These are phyloP conservation scores for Hypomyces rosellus DNA, from an alignment of 2,329 filamentous ascomycete genomes.

Conservation along the genomic window DNA sequence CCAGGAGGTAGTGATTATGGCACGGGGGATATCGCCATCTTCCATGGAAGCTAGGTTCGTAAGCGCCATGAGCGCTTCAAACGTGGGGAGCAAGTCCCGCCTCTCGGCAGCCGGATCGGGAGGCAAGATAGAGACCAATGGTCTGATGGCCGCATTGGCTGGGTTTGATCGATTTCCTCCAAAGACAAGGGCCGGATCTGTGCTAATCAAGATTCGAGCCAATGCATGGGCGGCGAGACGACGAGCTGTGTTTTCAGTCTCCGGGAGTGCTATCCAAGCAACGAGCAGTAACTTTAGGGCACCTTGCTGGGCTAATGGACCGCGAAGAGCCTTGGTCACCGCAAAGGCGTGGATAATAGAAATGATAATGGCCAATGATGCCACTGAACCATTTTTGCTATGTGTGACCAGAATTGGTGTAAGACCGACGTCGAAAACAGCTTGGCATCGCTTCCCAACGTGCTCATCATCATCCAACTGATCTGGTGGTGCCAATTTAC, in stretches of 20 bases:
- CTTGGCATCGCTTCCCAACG: conserved; percentile 68
- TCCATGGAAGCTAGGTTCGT: conserved; percentile 88
- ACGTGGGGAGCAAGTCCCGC: conserved; percentile 77
- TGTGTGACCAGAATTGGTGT: conserved; percentile 72
- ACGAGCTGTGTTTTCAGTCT: conserved; percentile 40
- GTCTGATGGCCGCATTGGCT: conserved; percentile 73
- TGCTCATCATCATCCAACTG: conserved; percentile 69
- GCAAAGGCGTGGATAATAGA: conserved; percentile 74
- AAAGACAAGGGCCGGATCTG: conserved; percentile 79
- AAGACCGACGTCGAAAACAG: conserved; percentile 70
- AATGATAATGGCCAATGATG: conserved; percentile 65
- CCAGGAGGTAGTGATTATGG: conserved; percentile 71
- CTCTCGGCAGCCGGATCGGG: conserved; percentile 56
- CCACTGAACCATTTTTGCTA: conserved; percentile 64
- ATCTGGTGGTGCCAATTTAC: conserved; percentile 55
- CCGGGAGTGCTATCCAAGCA: conserved; percentile 56
- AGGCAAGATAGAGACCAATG: conserved; percentile 67
- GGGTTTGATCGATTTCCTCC: conserved; percentile 67
- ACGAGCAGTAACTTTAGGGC: conserved; percentile 77
- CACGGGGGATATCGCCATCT: conserved; percentile 54
- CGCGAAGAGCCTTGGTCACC: conserved; percentile 65
- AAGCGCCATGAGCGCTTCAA: conserved; percentile 84
- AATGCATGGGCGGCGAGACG: conserved; percentile 71
- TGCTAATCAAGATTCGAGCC: conserved; percentile 79
- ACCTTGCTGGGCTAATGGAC: conserved; percentile 86